Evolutionary conservation across 1,284 basidiomycete genomes (phyloP).

Genomic region (Anthracocystis walkeri): DNA sequence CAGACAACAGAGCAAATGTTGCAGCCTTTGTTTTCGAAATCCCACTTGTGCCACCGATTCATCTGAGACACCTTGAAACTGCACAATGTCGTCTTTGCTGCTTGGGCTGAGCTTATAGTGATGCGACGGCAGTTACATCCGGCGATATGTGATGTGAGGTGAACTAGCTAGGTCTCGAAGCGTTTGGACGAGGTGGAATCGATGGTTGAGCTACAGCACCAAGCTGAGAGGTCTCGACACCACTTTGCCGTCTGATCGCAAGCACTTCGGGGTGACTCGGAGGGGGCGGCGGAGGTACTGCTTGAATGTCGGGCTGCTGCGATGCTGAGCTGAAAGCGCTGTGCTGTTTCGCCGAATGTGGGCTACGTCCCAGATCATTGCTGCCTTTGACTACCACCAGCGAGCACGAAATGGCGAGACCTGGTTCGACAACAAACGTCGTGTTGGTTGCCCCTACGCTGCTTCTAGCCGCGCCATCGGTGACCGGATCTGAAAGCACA

Average conservation of each 20-base stretch:
- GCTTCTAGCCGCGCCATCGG: neutral
- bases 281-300: neutral
- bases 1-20: too few relatives aligned
- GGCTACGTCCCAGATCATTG: neutral
- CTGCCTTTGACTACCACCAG: slow-evolving; percentile 20
- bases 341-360: slow-evolving; percentile 1
- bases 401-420: slow-evolving; percentile 25
- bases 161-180: neutral
- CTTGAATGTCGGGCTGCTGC: neutral
- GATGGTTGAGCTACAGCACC: slow-evolving; percentile 4
- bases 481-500: slow-evolving; percentile 18
- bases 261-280: slow-evolving; percentile 16
- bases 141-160: too few relatives aligned
- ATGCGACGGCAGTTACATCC: too few relatives aligned
- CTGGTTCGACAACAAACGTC: slow-evolving; percentile 18
- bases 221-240: neutral
- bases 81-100: too few relatives aligned
- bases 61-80: too few relatives aligned
- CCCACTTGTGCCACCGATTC: too few relatives aligned
- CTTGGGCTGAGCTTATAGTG: too few relatives aligned
- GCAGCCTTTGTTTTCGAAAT: too few relatives aligned
- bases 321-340: neutral
- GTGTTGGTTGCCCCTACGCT: slow-evolving; percentile 18
- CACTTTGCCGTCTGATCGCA: slow-evolving; percentile 6
- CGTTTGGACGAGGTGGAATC: slow-evolving; percentile 6